Evolutionary conservation across 2,329 filamentous ascomycete species (phyloP), one percentile per base, ranked within the genome.

Genomic region (Myriosclerotinia duriaeana): DNA sequence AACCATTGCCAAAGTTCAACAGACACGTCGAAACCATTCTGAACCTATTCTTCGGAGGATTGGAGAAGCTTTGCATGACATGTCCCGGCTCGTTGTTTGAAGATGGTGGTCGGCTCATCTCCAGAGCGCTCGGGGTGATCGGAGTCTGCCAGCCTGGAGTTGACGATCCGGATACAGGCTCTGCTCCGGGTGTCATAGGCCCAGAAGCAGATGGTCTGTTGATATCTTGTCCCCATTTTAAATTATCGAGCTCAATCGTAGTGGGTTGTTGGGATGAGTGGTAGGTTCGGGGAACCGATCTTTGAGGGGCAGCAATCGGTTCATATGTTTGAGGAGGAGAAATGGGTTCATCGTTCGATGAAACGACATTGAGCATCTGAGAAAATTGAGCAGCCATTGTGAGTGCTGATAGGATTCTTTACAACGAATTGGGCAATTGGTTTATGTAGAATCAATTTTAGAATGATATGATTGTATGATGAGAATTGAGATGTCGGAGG

Each of bases 31-130:
- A 83, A 12, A 88, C 74, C 36, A 93, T 80, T 44, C 91, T 82
- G 78, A 84, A 93, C 68, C 85, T 87, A 76, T 92, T 93, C 84
- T 87, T 90, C 14, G 82, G 81, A 14, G 85, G 84, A 22, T 85
- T 80, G 69, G 82, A 87, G 67, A 86, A 83, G 69, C 81, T 88
- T 59, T 86, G 85, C 42, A 86, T 74, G 4, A 82, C 76, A 54
- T 83, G 80, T 0, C 80, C 79, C 17, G 67, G 64, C 7, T 72
- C 72, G 4, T 71, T 65, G n/a, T 76, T 73, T 5, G 84, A 84
- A 8, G 80, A 84, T 7, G 79, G 72, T 3, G 85, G 83, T 17
- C 82, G 77, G 72, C 84, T 88, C 74, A 80, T 82, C 71, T 88
- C 86, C 5, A 76, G 56, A 56, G 74, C 74, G 22, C 67, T 68